A percentile compares a stretch with the other conserved stretches of the same genome.
These are phyloP conservation scores for Ogataea corticis DNA, from an alignment of 805 yeast genomes.

Conservation along the genomic window DNA sequence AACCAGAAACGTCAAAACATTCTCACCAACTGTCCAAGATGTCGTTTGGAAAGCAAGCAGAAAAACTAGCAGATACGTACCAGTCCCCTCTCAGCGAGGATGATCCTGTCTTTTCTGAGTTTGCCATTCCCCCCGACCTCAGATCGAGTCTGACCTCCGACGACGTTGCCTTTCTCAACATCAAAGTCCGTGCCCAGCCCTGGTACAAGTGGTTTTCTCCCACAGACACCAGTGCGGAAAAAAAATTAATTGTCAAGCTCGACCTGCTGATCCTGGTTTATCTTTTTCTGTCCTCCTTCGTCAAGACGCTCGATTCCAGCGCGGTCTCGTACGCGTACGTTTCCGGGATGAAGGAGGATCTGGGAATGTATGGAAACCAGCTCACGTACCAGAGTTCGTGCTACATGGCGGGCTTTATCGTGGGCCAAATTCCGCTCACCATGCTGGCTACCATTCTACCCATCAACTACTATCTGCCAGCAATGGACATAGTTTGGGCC, in stretches of 20 bases:
- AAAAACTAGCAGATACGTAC: no score
- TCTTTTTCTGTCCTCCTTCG: constrained; percentile 56
- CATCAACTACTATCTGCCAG: constrained; percentile 15
- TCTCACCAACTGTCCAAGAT: no score
- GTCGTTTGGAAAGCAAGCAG: no score
- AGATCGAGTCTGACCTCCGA: background rate
- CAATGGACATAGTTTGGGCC: constrained; percentile 31
- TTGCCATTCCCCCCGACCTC: constrained; percentile 1
- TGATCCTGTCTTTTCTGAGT: background rate
- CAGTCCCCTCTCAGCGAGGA: background rate
- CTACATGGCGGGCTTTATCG: constrained; percentile 54
- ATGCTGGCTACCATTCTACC: constrained; percentile 33
- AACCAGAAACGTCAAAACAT: no score
- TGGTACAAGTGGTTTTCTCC: constrained; percentile 8
- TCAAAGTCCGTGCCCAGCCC: constrained; percentile 4
- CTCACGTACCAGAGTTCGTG: constrained; percentile 58
- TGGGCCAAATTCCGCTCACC: constrained; percentile 63
- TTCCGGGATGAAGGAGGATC: constrained; percentile 58
- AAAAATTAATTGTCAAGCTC: constrained; percentile 5
- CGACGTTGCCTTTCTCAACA: constrained; percentile 2
- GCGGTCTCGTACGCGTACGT: constrained; percentile 68
- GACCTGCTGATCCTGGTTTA: constrained; percentile 5
- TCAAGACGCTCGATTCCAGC: constrained; percentile 61
- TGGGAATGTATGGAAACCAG: constrained; percentile 62
- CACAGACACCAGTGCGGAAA: constrained; percentile 8